Conservation (phyloP, 2,329 filamentous ascomycete species). For the Penicillium concentricum region DNA sequence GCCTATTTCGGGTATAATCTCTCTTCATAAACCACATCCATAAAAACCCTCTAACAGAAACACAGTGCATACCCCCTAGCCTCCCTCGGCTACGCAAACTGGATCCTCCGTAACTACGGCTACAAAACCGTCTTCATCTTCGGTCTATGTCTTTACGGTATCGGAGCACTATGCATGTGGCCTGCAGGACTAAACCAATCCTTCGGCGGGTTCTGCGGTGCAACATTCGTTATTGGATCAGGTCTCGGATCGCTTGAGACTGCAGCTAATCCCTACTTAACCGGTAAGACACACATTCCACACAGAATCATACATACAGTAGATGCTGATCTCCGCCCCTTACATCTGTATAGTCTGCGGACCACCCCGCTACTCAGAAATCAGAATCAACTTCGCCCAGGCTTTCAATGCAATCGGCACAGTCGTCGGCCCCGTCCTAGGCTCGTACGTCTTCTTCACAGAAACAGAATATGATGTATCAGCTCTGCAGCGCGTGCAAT, state of each 20-base stretch:
- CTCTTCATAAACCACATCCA: not conserved
- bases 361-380: conserved; percentile 70
- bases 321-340: not conserved
- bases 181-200: conserved; percentile 71
- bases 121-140: conserved; percentile 80
- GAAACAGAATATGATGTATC: conserved; percentile 57
- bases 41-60: not conserved
- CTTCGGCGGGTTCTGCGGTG: conserved; percentile 72
- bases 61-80: conserved; percentile 54
- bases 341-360: conserved; percentile 60
- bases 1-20: conserved; percentile 60
- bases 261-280: conserved; percentile 73
- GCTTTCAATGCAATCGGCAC: conserved; percentile 75
- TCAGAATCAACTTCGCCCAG: conserved; percentile 74
- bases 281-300: conserved; percentile 39
- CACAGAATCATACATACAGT: not conserved
- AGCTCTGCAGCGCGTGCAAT: conserved; percentile 68
- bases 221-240: conserved; percentile 70
- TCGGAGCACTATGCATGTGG: conserved; percentile 81
- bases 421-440: conserved; percentile 70
- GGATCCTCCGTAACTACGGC: conserved; percentile 69
- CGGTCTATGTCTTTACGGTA: conserved; percentile 67
- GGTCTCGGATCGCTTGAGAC: conserved; percentile 74
- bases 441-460: conserved; percentile 71
- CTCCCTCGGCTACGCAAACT: conserved; percentile 54